Evolutionary conservation across 441 rosid genomes (phyloP).

Genomic region (Croton setiger): DNA sequence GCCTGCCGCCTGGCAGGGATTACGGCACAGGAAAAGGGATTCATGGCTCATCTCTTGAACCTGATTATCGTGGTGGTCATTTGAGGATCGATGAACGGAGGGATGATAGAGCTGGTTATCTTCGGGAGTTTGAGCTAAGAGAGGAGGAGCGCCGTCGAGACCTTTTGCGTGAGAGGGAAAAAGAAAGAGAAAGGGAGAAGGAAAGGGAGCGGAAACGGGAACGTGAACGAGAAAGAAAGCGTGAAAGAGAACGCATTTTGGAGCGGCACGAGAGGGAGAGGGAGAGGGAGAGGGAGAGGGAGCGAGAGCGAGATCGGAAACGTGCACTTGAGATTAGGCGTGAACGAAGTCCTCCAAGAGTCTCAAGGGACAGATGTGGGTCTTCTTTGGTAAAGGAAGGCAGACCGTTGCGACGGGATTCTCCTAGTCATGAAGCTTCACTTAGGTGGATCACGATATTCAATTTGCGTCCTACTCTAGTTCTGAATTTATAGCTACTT

Average conservation of each 20-base stretch:
- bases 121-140: constrained; percentile 87
- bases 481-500: constrained; percentile 68
- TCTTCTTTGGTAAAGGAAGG: constrained; percentile 66
- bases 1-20: constrained; percentile 99
- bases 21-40: constrained; percentile 89
- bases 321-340: constrained; percentile 60
- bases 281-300: constrained; percentile 38
- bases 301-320: constrained; percentile 60
- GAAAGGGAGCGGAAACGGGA: constrained; percentile 62
- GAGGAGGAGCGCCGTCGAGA: constrained; percentile 96
- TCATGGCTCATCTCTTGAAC: constrained; percentile 62
- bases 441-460: constrained; percentile 96
- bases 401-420: constrained; percentile 58
- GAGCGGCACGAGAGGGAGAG: constrained; percentile 82
- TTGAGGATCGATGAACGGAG: constrained; percentile 69
- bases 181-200: constrained; percentile 80
- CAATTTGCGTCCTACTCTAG: constrained; percentile 54
- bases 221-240: constrained; percentile 46
- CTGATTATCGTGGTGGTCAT: constrained; percentile 66
- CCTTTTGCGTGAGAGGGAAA: constrained; percentile 77
- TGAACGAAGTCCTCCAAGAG: constrained; percentile 67
- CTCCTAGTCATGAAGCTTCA: constrained; percentile 69
- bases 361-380: constrained; percentile 74
- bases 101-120: constrained; percentile 94
- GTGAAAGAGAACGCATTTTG: constrained; percentile 62